Evolutionary conservation across 805 yeast genomes (phyloP), one percentile per base, ranked within the genome.

Genomic region (Dipodascopsis tothii): DNA sequence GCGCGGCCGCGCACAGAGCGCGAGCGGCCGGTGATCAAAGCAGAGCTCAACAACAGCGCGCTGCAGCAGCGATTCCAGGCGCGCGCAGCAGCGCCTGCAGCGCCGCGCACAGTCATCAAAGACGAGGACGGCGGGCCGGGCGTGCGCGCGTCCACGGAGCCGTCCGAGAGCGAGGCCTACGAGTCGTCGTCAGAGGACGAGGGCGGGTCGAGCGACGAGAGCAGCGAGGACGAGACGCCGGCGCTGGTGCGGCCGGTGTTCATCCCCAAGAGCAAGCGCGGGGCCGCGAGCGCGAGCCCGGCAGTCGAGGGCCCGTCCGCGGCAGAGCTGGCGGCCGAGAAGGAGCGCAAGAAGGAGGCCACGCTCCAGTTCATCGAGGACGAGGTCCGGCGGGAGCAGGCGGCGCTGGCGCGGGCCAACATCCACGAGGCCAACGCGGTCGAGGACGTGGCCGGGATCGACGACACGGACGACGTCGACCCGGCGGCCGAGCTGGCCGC

Each of bases 391-490:
- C 56, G 38, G 35, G 63, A 55, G 45, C 36, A 53, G 45, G 48
- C 57, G 44, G 51, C 46, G 35, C 37, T 60, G 52, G 43, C 47
- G 4, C 20, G 17, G 5, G 39, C 49, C 21, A 33, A 44, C 30
- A 27, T 40, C 28, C 39, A 58, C 56, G 44, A 55, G 45, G 42
- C 61, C 52, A 36, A 60, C 47, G 47, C 50, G 27, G 21, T 56
- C 41, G 48, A 46, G 40, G 51, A 40, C 9, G 33, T 54, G 40
- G 40, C 60, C 16, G 67, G 55, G 0, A 56, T 74, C 0, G 83
- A 79, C 51, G 87, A 80, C 53, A 73, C 80, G 0, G 84, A 80
- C 52, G 77, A 71, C 28, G 32, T 73, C 3, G 78, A 78, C 44
- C 77, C 80, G 0, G 74, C 67, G 40, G 57, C 46, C 5, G 80